Base-by-base conservation (phyloP, 371 early-diverging fungal species). In the Dichotomocladium elegans region DNA sequence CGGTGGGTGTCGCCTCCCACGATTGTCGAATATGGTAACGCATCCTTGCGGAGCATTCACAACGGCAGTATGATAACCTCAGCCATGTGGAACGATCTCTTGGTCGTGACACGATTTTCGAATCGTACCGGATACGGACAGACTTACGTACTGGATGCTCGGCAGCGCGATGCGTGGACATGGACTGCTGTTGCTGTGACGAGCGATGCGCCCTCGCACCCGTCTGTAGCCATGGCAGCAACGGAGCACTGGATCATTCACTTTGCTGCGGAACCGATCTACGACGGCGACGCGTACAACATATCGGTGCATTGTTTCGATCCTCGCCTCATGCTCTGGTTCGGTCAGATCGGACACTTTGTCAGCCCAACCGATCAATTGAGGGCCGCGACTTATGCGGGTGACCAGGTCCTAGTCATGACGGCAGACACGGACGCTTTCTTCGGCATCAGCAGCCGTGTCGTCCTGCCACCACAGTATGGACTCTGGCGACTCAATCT, bases 291-390 rank as follows among this genome's bases (percentile, higher is more conserved):
- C 27, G n/a, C n/a, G n/a, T 57, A 41, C 15, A 30, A 42, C 35
- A 29, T 49, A 6, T 42, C 50, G 17, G 49, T 57, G 30, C 50
- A 49, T 33, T 57, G 48, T 28, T 57, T 57, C 44, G 57, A 57
- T 31, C 57, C 57, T 9, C 15, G 19, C n/a, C 26, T 26, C 9
- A 12, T 49, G 34, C 21, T 48, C 11, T 57, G 57, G 57, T 9
- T 27, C 21, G 57, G 49, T 24, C 28, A 42, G 25, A 17, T 48
- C 14, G 35, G 26, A 12, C 22, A 57, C 3, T 57, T 57, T 33
- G 24, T 34, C 33, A 30, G 11, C 19, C 8, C 30, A n/a, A 47
- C 55, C 8, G 27, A 55, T 2, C 47, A 47, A 19, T 21, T 55
- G 22, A 10, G 28, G 8, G 40, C 41, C 19, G 48, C 48, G 4